Evolutionary conservation across 805 yeast species (phyloP), one percentile per base, ranked within the genome.

Genomic region (Barnettozyma salicaria): DNA sequence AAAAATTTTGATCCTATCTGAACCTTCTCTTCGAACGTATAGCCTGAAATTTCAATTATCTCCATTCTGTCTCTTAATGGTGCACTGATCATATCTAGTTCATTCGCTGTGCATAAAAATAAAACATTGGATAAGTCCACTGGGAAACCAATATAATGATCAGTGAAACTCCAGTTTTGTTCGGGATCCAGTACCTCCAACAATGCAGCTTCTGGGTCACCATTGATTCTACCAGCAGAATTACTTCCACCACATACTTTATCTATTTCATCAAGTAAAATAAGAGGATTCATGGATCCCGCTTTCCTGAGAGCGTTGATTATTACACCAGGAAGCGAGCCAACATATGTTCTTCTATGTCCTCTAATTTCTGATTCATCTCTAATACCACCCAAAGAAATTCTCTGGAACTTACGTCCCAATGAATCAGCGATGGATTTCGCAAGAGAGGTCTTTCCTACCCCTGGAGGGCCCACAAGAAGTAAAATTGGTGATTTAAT

Each of bases 381-480:
- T 45, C 82, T 78, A 30, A 87, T 74, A 27, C 96, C 96, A 19
- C 96, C 96, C 3, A 87, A 69, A 2, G 94, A 82, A 13, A 87
- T 70, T 28, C 95, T 67, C 55, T 85, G 90, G 56, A 85, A 81
- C 41, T 76, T 74, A 32, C 94, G 69, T 0, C 83, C 80, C 39
- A 87, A 60, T 5, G 90, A 76, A 9, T 67, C 61, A 1, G 96
- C 95, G 32, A 87, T 75, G 0, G 94, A 82, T 52, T 78, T 77
- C 5, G 95, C 95, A 39, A 87, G 65, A 1, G 92, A 80, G 0
- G 96, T 87, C 57, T 87, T 87, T 20, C 96, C 96, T 11, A 86
- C 92, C 25, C 96, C 96, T 0, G 96, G 96, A 9, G 96, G 96
- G 1, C 96, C 96, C 6, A 85, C 86, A 40, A 87, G 68, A 58